A percentile compares a stretch with the other conserved stretches of the same genome.
These are phyloP conservation scores for Hemerocallis citrina DNA, from an alignment of 106 monocot genomes.

Conservation along the genomic window DNA sequence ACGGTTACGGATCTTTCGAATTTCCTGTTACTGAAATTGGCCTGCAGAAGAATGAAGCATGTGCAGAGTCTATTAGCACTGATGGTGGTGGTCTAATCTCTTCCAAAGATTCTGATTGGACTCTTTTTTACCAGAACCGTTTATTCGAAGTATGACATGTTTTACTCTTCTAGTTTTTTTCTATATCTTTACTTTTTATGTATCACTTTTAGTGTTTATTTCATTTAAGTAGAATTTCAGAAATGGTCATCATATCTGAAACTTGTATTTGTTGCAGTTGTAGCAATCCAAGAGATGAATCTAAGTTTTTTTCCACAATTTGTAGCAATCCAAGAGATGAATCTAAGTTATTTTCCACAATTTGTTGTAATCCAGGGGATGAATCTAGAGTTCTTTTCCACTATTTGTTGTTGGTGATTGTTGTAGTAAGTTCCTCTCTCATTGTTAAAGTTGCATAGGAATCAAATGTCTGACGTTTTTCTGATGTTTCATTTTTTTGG, in stretches of 20 bases:
- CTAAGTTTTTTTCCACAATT: no score
- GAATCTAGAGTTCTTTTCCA: no score
- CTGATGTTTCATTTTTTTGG: no score
- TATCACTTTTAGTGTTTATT: not conserved
- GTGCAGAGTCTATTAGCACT: slow-evolving; percentile 48
- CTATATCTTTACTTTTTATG: not conserved
- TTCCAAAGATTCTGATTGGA: slow-evolving; percentile 85
- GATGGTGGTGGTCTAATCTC: slow-evolving; percentile 37
- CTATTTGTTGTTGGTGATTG: no score
- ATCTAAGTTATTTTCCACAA: no score
- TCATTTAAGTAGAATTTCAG: not conserved
- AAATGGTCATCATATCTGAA: not conserved
- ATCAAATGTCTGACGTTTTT: no score
- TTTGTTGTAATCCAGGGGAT: no score
- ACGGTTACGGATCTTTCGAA: slow-evolving; percentile 57
- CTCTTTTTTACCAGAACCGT: slow-evolving; percentile 56
- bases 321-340: no score
- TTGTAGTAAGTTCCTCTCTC: no score
- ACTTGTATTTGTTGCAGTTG: slow-evolving; percentile 1
- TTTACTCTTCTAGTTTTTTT: not conserved
- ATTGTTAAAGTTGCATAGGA: no score
- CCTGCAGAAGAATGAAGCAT: slow-evolving; percentile 6
- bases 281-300: no score
- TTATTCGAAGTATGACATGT: slow-evolving; percentile 51
- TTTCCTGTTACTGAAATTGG: slow-evolving; percentile 2